These are phyloP conservation scores for Hyaloscypha bicolor DNA, from an alignment of 495 filamentous ascomycete species.

Conservation along the genomic window DNA sequence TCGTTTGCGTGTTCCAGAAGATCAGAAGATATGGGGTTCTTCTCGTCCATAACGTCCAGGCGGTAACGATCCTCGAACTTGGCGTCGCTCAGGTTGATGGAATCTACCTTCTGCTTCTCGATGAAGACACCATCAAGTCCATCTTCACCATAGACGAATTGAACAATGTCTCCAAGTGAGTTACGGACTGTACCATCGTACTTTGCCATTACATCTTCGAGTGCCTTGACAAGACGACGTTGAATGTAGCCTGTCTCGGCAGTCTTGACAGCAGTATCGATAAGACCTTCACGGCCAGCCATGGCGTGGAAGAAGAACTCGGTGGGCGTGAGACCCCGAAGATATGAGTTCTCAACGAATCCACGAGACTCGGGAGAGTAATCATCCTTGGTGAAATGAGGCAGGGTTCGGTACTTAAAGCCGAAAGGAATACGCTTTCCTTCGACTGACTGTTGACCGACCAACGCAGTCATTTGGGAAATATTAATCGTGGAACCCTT, in stretches of 20 bases:
- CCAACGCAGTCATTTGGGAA: slow-evolving; percentile 96
- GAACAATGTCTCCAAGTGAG: slow-evolving; percentile 93
- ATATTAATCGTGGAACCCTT: slow-evolving; percentile 99
- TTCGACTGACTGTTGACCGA: slow-evolving; percentile 97
- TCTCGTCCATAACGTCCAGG: slow-evolving; percentile 89
- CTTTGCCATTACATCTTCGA: slow-evolving; percentile 96
- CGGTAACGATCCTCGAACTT: slow-evolving; percentile 79
- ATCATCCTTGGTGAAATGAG: slow-evolving; percentile 99
- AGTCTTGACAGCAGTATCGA: slow-evolving; percentile 99
- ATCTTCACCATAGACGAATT: slow-evolving; percentile 98
- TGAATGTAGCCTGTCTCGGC: slow-evolving; percentile 99
- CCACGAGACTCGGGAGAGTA: slow-evolving; percentile 96
- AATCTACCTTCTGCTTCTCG: slow-evolving; percentile 87
- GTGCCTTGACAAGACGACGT: slow-evolving; percentile 93
- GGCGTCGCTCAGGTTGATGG: slow-evolving; percentile 71
- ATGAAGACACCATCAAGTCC: slow-evolving; percentile 89
- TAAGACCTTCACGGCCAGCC: slow-evolving; percentile 99
- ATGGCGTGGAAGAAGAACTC: slow-evolving; percentile 99
- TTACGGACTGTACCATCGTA: slow-evolving; percentile 98
- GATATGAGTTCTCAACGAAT: slow-evolving; percentile 98
- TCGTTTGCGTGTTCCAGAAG: slow-evolving; percentile 85
- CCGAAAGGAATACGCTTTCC: slow-evolving; percentile 99
- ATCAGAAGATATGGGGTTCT: slow-evolving; percentile 63
- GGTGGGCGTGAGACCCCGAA: slow-evolving; percentile 90
- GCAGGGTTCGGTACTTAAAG: slow-evolving; percentile 96